phyloP scores from a whole-genome alignment of 176 grass and related monocot genomes.

The Eremochloa ophiuroides region DNA sequence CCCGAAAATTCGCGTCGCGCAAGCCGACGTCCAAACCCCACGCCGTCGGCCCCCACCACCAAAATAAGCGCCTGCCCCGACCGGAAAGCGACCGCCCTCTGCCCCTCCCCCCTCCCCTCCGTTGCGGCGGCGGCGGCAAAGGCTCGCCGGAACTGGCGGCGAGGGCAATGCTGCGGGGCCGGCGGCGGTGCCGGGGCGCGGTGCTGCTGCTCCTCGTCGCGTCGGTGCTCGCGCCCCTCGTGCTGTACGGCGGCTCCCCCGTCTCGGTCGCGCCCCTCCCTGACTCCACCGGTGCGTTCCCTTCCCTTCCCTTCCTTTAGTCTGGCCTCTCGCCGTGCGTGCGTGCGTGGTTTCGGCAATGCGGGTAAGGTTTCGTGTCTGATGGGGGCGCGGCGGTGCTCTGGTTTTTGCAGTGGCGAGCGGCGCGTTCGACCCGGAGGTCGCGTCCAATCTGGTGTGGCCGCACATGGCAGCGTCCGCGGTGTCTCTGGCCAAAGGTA shows the following conservation, averaged over 20 bases:
- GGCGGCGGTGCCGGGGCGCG: conserved; percentile 32
- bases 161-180: conserved; percentile 32
- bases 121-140: neutral
- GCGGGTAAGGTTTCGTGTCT: conserved; percentile 17
- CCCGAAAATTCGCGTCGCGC: conserved; percentile 26
- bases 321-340: too few species aligned
- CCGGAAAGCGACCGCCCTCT: conserved; percentile 7
- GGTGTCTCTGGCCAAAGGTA: conserved; percentile 43
- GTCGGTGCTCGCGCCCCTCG: conserved; percentile 74
- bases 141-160: conserved; percentile 22
- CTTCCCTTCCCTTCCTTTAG: too few species aligned
- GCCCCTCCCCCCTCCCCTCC: neutral
- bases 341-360: neutral
- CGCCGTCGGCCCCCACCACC: neutral
- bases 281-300: conserved; percentile 41
- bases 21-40: conserved; percentile 1
- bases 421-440: conserved; percentile 34
- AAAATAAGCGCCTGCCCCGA: neutral
- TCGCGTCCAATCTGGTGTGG: conserved; percentile 29
- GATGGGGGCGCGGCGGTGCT: neutral
- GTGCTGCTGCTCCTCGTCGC: conserved; percentile 56
- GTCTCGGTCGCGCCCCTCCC: conserved; percentile 36
- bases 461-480: conserved; percentile 23
- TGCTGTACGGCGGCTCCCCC: conserved; percentile 48
- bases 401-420: conserved; percentile 22